Evolutionary conservation across 2,329 filamentous ascomycete species (phyloP).

Genomic region (Diaporthe vaccinii): DNA sequence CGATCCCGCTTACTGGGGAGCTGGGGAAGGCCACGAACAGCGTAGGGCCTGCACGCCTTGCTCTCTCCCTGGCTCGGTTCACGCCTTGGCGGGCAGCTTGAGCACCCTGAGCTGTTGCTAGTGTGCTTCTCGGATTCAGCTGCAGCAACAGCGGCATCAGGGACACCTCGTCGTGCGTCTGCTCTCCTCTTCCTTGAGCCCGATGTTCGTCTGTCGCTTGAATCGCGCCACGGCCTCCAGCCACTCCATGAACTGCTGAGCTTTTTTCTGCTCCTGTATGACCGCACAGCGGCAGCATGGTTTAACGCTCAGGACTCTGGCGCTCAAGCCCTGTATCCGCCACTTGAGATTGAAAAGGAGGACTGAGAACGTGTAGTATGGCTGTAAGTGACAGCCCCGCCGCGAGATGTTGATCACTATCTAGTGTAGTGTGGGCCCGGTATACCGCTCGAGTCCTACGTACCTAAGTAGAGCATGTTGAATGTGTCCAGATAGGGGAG

Average conservation of each 20-base stretch:
- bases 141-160: background rate
- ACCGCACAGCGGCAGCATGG: conserved; percentile 49
- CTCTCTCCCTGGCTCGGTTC: conserved; percentile 37
- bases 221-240: conserved; percentile 47
- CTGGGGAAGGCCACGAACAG: conserved; percentile 40
- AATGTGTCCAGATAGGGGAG: conserved; percentile 62
- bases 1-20: background rate
- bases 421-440: conserved; percentile 46
- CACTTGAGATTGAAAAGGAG: conserved; percentile 58
- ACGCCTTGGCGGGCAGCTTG: conserved; percentile 41
- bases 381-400: conserved; percentile 55
- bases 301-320: conserved; percentile 48
- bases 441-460: conserved; percentile 53
- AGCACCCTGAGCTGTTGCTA: conserved; percentile 34
- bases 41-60: conserved; percentile 41
- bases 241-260: conserved; percentile 45
- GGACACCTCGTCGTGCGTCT: background rate
- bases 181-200: conserved; percentile 29
- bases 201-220: conserved; percentile 42
- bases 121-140: background rate
- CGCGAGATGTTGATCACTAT: conserved; percentile 59
- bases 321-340: conserved; percentile 47
- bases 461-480: conserved; percentile 55
- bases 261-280: conserved; percentile 46
- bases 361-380: conserved; percentile 56